Conservation (phyloP, 2,329 filamentous ascomycete species). For the Neonectria magnoliae region DNA sequence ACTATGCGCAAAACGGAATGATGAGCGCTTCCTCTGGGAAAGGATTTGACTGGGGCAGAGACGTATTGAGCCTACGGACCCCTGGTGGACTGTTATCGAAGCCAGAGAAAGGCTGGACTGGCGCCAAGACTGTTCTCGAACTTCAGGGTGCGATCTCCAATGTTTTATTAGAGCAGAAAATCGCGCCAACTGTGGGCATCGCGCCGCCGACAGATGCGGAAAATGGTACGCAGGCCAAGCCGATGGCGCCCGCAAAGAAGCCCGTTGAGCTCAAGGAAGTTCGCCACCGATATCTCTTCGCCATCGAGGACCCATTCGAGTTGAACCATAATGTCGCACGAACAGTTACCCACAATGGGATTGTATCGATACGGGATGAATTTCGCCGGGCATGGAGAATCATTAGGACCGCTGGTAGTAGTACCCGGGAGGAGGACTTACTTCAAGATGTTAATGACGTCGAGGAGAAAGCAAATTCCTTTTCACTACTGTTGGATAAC, state of each 20-base stretch:
- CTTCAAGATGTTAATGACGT: slow-evolving; percentile 59
- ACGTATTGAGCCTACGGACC: slow-evolving; percentile 82
- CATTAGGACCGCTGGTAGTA: slow-evolving; percentile 63
- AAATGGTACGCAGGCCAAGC: slow-evolving; percentile 21
- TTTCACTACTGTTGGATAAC: slow-evolving; percentile 45
- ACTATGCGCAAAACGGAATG: slow-evolving; percentile 74
- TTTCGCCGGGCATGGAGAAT: slow-evolving; percentile 84
- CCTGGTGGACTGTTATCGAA: slow-evolving; percentile 77
- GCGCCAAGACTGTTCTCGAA: slow-evolving; percentile 76
- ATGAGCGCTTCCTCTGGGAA: slow-evolving; percentile 61
- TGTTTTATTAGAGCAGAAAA: slow-evolving; percentile 30
- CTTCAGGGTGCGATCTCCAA: slow-evolving; percentile 49
- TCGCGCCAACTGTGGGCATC: background rate
- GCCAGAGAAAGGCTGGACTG: slow-evolving; percentile 84
- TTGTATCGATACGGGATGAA: slow-evolving; percentile 84
- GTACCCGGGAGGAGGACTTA: slow-evolving; percentile 57
- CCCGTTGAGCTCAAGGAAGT: slow-evolving; percentile 70
- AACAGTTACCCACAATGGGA: slow-evolving; percentile 84
- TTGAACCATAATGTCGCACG: slow-evolving; percentile 86
- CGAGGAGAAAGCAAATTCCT: slow-evolving; percentile 35
- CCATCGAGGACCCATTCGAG: slow-evolving; percentile 94
- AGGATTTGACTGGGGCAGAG: slow-evolving; percentile 82
- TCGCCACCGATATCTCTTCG: slow-evolving; percentile 83
- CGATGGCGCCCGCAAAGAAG: slow-evolving; percentile 40
- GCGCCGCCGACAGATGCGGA: slow-evolving; percentile 2